Evolutionary conservation across 768 basidiomycete genomes (phyloP), one percentile per base, ranked within the genome.

Genomic region (Suillus americanus): DNA sequence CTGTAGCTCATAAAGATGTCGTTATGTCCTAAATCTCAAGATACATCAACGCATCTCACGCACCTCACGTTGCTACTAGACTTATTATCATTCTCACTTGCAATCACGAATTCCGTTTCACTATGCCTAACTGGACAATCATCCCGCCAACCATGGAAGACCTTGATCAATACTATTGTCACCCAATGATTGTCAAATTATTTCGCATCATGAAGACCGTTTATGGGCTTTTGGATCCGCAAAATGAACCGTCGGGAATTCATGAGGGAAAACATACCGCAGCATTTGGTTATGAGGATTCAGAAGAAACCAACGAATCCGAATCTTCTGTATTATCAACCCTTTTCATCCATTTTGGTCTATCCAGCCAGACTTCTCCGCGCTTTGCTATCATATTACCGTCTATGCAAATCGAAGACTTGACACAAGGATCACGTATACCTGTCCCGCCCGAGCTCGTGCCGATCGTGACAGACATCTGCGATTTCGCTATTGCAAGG

Each of bases 341-440:
- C 55, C n/a, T 37, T 56, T 56, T 33, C 53, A 53, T 53, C 2
- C 30, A 55, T 55, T 37, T 55, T 23, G 13, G n/a, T 56, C n/a
- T 56, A n/a, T 56, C 55, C n/a, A 56, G n/a, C 35, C 35, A 56
- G n/a, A 56, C 55, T 5, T 56, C 55, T 37, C 55, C 35, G 8
- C 55, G 55, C 13, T 56, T 37, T 56, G n/a, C 35, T 56, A 14
- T 54, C 30, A 7, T 54, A 54, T n/a, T 13, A 1, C 20, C 10
- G 53, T 33, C 33, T 20, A 54, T 54, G 53, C 53, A 54, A 13
- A 54, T 54, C 53, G 53, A 53, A 2, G 53, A 54, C 3, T 6
- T 33, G 33, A 28, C 12, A n/a, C 30, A 33, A 33, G 20, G 20
- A 20, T 33, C 30, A 13, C 53, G 30, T n/a, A 54, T 33, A 54